These are phyloP conservation scores for Mycena albidolilacea DNA, from an alignment of 768 basidiomycete genomes.

Conservation along the genomic window DNA sequence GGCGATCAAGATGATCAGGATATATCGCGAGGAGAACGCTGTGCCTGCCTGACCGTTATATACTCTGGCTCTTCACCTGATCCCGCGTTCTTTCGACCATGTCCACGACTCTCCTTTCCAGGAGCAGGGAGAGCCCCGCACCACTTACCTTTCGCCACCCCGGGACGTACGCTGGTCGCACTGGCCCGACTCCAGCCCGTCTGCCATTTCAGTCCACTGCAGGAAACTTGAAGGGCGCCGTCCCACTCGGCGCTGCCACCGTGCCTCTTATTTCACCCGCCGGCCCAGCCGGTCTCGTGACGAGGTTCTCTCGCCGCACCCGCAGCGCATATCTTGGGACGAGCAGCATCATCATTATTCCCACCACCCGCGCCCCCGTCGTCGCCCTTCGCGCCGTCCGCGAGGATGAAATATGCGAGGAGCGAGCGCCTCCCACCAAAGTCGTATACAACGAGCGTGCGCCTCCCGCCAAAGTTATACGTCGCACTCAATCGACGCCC, in stretches of 20 bases:
- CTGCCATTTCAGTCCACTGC: background rate
- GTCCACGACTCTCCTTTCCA: background rate
- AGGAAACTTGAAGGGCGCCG: background rate
- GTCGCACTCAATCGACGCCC: background rate
- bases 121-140: background rate
- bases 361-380: background rate
- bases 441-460: background rate
- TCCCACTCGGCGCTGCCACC: background rate
- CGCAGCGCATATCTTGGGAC: constrained; percentile 9
- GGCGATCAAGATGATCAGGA: background rate
- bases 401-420: background rate
- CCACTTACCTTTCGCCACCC: background rate
- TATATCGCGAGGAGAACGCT: background rate
- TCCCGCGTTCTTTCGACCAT: background rate
- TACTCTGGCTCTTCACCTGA: background rate
- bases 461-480: background rate
- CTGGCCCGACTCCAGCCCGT: background rate
- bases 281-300: background rate
- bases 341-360: constrained; percentile 2
- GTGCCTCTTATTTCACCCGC: background rate
- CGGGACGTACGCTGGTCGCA: background rate
- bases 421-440: background rate
- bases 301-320: background rate
- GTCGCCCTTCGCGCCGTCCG: constrained; percentile 3
- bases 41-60: background rate